These are phyloP conservation scores for Solanum pinnatisectum DNA, from an alignment of 257 asterid genomes.

Conservation along the genomic window DNA sequence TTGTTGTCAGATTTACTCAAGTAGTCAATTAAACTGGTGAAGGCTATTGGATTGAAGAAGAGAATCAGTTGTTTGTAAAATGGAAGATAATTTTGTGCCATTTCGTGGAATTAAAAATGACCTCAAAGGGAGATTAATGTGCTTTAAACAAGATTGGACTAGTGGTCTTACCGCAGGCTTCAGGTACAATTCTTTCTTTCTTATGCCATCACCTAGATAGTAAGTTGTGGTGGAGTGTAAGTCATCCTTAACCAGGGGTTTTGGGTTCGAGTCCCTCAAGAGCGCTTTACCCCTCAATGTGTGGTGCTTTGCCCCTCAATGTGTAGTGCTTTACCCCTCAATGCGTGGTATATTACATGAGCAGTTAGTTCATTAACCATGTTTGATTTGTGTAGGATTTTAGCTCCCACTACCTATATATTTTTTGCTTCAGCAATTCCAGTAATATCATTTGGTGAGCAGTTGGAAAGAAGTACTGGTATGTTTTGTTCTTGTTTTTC, in stretches of 20 bases:
- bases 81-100: conserved; percentile 20
- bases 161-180: conserved; percentile 24
- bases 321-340: no score
- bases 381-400: conserved; percentile 15
- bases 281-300: no score
- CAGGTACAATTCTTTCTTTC: neutral
- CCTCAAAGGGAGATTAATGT: conserved; percentile 39
- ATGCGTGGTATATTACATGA: no score
- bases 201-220: neutral
- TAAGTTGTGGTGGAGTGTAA: neutral
- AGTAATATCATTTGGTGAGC: conserved; percentile 61
- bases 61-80: neutral
- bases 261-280: neutral
- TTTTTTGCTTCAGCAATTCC: conserved; percentile 65
- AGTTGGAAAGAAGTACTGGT: conserved; percentile 54
- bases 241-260: neutral
- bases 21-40: neutral
- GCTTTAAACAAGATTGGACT: conserved; percentile 52
- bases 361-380: neutral
- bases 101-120: conserved; percentile 32
- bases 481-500: neutral
- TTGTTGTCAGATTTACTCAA: neutral
- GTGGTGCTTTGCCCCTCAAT: no score
- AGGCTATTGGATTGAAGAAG: neutral
- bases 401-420: conserved; percentile 60